A percentile compares a stretch with the other conserved stretches of the same genome.
Evolutionary conservation across 208 protist species (phyloP).

Genomic region (Acanthamoeba royreba): DNA sequence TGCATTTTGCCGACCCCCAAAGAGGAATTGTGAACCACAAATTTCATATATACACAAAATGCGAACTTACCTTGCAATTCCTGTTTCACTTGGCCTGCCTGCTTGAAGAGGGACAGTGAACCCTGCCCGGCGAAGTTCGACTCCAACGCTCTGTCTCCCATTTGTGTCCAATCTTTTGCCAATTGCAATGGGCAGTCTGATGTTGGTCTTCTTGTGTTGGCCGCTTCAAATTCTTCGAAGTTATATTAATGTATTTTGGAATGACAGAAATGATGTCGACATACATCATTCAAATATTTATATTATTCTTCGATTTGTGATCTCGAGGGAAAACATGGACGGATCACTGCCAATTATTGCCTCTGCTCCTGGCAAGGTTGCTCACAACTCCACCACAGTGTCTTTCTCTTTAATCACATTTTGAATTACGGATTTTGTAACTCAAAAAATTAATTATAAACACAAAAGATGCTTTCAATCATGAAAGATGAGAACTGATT

Average conservation of each 20-base stretch:
- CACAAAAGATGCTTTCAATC: too few species aligned
- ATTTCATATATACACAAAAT: neutral
- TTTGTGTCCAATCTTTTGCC: neutral
- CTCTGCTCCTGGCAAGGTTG: neutral
- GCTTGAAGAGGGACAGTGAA: slow-evolving; percentile 7
- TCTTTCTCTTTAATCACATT: neutral
- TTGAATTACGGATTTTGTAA: too few species aligned
- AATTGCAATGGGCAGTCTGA: too few species aligned
- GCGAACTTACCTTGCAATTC: neutral
- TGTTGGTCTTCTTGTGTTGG: too few species aligned
- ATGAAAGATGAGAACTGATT: too few species aligned
- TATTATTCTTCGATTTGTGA: too few species aligned
- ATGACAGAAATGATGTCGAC: too few species aligned
- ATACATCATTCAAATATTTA: too few species aligned
- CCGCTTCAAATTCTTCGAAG: too few species aligned
- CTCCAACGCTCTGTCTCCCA: neutral
- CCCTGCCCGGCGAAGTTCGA: neutral
- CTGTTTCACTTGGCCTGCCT: neutral
- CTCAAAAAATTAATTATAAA: too few species aligned
- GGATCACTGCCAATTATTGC: neutral
- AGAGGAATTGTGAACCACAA: neutral
- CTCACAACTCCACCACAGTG: neutral
- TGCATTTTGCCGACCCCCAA: neutral
- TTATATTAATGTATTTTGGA: too few species aligned
- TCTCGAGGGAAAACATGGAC: neutral